Evolutionary conservation across 2,329 filamentous ascomycete species (phyloP), one percentile per base, ranked within the genome.

Genomic region (Paraphoma sp.): DNA sequence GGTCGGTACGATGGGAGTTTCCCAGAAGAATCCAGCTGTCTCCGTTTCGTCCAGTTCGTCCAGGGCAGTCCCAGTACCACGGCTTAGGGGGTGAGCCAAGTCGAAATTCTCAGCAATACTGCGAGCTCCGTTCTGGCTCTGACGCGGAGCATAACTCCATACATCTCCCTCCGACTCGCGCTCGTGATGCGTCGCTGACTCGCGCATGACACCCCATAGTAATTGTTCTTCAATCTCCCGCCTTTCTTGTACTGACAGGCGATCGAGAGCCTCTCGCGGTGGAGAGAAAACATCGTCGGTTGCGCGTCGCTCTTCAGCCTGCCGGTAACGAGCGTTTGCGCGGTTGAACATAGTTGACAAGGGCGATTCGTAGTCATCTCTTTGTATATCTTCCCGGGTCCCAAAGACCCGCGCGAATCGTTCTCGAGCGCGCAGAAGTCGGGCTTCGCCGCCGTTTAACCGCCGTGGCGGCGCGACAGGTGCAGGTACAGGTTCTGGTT

Each of bases 301-400:
- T 23, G 68, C 66, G 36, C 72, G 64, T 17, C 64, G 59, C 40
- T 69, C 72, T 56, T 82, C 80, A 1, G 79, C 79, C 48, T 72
- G 74, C 31, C 74, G 72, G 60, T 81, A 81, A 6, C 80, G 72
- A 16, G 77, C 76, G 54, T 70, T 74, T 1, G 81, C 80, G 47
- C 80, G 65, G 16, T 69, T 76, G 64, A 81, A 83, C 78, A 83
- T 79, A 56, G 75, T 73, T 16, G 78, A 76, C 11, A 83, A 78
- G 0, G 81, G 81, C n/a, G 78, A 80, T 53, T 80, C 76, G 59
- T 82, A 83, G 31, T 80, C 76, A 3, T 81, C 79, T 3, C 74
- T 75, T n/a, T 79, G 68, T 49, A 82, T 72, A 10, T 82, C 80
- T 57, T 83, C 81, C 10, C 80, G 67, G 0, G 77, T 78, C 12